Base-by-base conservation (phyloP, 179 eudicot genomes). In the Sideroxylon spinosum region DNA sequence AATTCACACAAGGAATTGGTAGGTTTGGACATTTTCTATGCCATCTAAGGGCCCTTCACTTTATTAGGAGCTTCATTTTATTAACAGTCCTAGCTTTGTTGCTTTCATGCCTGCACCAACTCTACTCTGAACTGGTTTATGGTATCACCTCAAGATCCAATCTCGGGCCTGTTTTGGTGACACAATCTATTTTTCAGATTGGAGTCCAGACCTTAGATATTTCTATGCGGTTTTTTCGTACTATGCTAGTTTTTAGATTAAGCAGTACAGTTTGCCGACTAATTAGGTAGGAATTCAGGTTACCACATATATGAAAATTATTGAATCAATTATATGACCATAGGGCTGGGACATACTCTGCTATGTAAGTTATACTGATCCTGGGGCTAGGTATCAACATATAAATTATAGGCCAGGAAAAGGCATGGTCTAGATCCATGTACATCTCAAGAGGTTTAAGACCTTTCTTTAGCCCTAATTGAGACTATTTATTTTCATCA, bases 1-100 rank as follows among this genome's bases (percentile, higher is more conserved):
- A 81, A 78, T 78, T 77, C 78, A 74, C 81, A 77, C 52, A 87
- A 84, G 78, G 88, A 85, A 84, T 81, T 79, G 91, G 97, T 93
- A 84, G 48, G 86, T 80, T 77, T 60, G 78, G 32, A 22, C 52
- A 60, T 69, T 68, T 46, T 25, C n/a, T 71, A 55, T 60, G n/a
- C 55, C 63, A 49, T 59, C 59, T 73, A 23, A 48, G 53, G 52
- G 28, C 13, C 14, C 48, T 67, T 17, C n/a, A 7, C 61, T 37
- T 55, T 29, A 11, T 59, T 37, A n/a, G 25, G 49, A 29, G 29
- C 8, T 26, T 48, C 78, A 28, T 76, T 64, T 64, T 65, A 9
- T 28, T 7, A 23, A 19, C 29, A 7, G 23, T 0, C 12, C 44
- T 37, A 3, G 44, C 64, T 17, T 29, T 52, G 20, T 71, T 20